These are phyloP conservation scores for Plasmodium sp. DNA, from an alignment of 169 alveolate species.

Conservation along the genomic window DNA sequence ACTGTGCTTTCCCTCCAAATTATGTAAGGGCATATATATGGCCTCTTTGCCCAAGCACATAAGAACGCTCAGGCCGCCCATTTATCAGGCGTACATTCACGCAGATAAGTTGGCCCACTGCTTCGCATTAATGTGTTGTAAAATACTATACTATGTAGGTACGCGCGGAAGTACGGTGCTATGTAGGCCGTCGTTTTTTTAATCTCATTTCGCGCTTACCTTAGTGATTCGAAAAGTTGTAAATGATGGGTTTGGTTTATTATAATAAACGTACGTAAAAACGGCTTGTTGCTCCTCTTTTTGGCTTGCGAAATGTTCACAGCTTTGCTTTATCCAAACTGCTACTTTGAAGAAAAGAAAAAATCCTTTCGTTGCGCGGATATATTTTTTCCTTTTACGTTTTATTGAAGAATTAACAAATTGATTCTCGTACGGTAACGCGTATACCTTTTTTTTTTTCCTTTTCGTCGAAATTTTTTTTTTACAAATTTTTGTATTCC, in stretches of 20 bases:
- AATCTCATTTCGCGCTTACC: not conserved
- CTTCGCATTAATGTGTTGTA: not conserved
- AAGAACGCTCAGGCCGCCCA: not conserved
- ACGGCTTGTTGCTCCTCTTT: not conserved
- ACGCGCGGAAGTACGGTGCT: not conserved
- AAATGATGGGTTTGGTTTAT: not conserved
- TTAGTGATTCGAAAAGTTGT: not conserved
- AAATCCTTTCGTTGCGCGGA: not conserved
- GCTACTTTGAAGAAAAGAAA: not conserved
- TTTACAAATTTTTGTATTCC: not conserved
- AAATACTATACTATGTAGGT: not conserved
- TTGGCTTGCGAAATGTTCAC: not conserved
- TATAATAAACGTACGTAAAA: not conserved
- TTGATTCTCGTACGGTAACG: not conserved
- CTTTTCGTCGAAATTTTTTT: not conserved
- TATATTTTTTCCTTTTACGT: not conserved
- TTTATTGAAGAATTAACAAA: not conserved
- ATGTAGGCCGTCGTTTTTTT: not conserved
- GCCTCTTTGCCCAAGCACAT: not conserved
- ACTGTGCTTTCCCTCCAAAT: not conserved
- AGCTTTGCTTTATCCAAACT: not conserved
- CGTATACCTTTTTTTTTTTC: not conserved
- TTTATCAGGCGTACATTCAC: not conserved
- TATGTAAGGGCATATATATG: not conserved
- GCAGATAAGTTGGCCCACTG: not conserved